Evolutionary conservation across 2,329 filamentous ascomycete species (phyloP).

Genomic region (Fusarium mundagurra): DNA sequence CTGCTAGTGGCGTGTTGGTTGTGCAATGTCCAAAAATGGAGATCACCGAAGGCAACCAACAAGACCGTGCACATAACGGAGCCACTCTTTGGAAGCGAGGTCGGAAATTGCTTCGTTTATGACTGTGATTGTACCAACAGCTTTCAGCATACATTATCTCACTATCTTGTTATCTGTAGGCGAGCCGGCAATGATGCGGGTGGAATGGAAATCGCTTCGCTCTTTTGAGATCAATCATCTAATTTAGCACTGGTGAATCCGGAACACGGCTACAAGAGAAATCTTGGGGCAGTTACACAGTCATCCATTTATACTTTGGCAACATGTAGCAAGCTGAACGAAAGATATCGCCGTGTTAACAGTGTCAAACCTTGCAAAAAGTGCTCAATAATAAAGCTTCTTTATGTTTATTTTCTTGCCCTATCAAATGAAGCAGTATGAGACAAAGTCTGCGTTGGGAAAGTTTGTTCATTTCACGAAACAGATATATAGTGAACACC

Average conservation of each 20-base stretch:
- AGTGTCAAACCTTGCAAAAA: not conserved
- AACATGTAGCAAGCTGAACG: not conserved
- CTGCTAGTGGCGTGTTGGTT: not conserved
- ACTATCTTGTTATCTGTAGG: fast-evolving
- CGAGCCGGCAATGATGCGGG: fast-evolving
- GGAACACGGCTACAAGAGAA: fast-evolving
- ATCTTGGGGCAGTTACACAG: no score
- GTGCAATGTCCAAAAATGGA: not conserved
- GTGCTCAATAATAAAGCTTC: not conserved
- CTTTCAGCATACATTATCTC: not conserved
- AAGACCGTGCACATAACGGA: not conserved
- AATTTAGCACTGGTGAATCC: not conserved
- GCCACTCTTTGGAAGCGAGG: not conserved
- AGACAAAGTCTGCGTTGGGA: fast-evolving
- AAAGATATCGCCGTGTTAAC: not conserved
- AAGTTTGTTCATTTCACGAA: not conserved
- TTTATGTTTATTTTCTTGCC: not conserved
- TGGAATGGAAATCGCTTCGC: not conserved
- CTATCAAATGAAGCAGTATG: fast-evolving
- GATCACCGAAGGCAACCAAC: not conserved
- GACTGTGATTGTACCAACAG: not conserved
- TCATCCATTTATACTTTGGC: not conserved
- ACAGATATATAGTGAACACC: not conserved
- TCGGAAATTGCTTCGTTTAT: not conserved
- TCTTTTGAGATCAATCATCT: no score